These are phyloP conservation scores for Tulasnella calospora DNA, from an alignment of 768 basidiomycete species.

Conservation along the genomic window DNA sequence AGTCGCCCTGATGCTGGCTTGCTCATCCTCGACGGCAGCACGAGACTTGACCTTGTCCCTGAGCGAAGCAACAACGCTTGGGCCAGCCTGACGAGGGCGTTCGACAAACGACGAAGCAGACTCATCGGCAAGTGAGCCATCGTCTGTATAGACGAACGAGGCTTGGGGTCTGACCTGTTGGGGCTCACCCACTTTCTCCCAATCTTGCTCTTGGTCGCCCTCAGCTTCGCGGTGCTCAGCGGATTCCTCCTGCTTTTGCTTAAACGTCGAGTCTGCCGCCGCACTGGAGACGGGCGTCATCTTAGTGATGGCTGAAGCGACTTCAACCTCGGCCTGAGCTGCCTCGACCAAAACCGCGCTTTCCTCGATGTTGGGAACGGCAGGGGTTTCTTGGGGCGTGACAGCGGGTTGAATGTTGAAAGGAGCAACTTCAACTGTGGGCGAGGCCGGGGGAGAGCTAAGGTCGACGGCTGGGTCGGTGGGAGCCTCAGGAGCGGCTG, in stretches of 20 bases:
- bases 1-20: not conserved
- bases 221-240: not conserved
- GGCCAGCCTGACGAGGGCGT: not conserved
- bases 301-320: not conserved
- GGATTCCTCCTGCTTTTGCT: not conserved
- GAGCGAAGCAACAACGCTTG: not conserved
- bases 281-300: conserved; percentile 20
- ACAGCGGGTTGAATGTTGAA: not conserved
- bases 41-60: conserved; percentile 9
- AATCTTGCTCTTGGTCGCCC: conserved; percentile 3
- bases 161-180: conserved; percentile 8
- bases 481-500: not conserved
- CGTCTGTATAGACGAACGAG: conserved; percentile 15
- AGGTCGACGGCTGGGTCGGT: not conserved
- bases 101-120: conserved; percentile 8
- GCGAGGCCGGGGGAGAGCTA: conserved; percentile 18
- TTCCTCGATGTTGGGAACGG: conserved; percentile 6
- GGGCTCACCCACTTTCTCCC: conserved; percentile 11
- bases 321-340: conserved; percentile 3
- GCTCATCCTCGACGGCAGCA: conserved; percentile 5
- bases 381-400: not conserved
- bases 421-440: not conserved
- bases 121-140: conserved; percentile 15
- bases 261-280: not conserved
- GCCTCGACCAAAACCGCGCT: conserved; percentile 10